A percentile compares a stretch with the other conserved stretches of the same genome.
These are phyloP conservation scores for Arthrocladium fulminans DNA, from an alignment of 2,329 filamentous ascomycete genomes.

Conservation along the genomic window DNA sequence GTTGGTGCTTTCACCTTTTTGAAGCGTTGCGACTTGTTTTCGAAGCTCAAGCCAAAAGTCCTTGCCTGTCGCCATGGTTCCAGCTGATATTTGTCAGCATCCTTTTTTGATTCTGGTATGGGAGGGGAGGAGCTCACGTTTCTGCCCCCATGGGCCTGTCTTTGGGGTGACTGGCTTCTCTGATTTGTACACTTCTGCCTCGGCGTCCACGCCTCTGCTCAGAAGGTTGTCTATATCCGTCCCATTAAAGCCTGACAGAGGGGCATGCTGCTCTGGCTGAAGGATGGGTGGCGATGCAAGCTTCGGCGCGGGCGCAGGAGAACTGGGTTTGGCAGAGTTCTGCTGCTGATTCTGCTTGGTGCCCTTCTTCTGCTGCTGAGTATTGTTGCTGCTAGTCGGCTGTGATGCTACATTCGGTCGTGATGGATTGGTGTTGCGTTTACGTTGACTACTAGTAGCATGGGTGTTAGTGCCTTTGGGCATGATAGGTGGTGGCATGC, in stretches of 20 bases:
- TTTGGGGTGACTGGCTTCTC: slow-evolving; percentile 12
- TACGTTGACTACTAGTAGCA: slow-evolving; percentile 6
- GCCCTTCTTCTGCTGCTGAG: slow-evolving; percentile 5
- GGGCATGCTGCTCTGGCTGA: slow-evolving; percentile 30
- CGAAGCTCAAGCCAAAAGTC: slow-evolving; percentile 43
- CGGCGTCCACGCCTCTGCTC: slow-evolving; percentile 33
- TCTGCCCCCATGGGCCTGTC: slow-evolving; percentile 36
- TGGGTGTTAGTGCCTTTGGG: not conserved
- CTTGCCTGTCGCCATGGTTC: slow-evolving; percentile 40
- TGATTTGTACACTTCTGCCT: slow-evolving; percentile 31
- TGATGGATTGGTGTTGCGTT: slow-evolving; percentile 8
- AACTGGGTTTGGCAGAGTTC: slow-evolving; percentile 4
- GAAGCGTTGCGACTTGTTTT: slow-evolving; percentile 37
- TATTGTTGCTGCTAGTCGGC: not conserved
- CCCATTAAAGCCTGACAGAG: slow-evolving; percentile 37
- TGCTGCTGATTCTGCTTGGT: slow-evolving; percentile 1
- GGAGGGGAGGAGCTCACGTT: slow-evolving; percentile 29
- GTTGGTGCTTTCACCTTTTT: slow-evolving; percentile 24
- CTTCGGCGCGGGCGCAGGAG: not conserved
- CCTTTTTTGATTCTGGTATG: not conserved
- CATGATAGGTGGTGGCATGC: not conserved
- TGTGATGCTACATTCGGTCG: slow-evolving; percentile 4
- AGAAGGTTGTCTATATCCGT: slow-evolving; percentile 33
- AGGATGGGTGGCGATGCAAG: slow-evolving; percentile 8
- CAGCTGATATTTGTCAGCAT: slow-evolving; percentile 28